Percentiles rank a stretch among this genome's conserved stretches.
Conservation (phyloP, 1,284 basidiomycete genomes). For the Laetiporus sulphureus region DNA sequence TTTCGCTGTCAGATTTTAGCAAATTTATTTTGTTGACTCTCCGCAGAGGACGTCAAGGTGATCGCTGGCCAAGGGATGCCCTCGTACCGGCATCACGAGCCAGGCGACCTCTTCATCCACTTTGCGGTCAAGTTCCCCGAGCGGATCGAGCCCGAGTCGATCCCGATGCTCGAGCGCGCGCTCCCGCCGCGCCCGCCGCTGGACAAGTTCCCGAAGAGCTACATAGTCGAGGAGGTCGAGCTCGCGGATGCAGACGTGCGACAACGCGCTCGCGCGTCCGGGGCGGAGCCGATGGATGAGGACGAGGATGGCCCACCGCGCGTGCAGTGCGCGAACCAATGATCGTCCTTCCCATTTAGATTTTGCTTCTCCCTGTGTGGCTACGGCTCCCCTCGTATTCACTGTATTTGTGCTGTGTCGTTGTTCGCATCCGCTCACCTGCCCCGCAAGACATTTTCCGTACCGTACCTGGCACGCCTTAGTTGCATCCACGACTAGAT, state of each 20-base stretch:
- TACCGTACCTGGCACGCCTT: slow-evolving; percentile 3
- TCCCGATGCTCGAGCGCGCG: slow-evolving; percentile 80
- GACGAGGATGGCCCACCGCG: slow-evolving; percentile 78
- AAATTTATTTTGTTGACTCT: too few relatives aligned
- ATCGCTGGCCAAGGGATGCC: slow-evolving; percentile 98
- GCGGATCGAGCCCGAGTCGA: slow-evolving; percentile 59
- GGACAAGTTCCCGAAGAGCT: slow-evolving; percentile 62
- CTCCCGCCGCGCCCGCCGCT: slow-evolving; percentile 76
- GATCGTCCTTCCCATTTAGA: slow-evolving; percentile 22
- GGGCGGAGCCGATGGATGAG: slow-evolving; percentile 68
- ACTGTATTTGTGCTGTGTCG: not conserved
- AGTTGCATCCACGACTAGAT: not conserved
- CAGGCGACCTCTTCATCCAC: slow-evolving; percentile 90
- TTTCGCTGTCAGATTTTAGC: too few relatives aligned
- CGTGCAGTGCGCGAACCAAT: slow-evolving; percentile 83
- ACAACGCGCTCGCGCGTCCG: slow-evolving; percentile 50
- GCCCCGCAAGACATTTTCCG: slow-evolving; percentile 1
- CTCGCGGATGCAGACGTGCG: slow-evolving; percentile 81
- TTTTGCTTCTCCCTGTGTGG: too few relatives aligned
- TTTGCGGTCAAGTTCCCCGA: slow-evolving; percentile 91
- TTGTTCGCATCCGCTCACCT: not conserved
- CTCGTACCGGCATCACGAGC: slow-evolving; percentile 94
- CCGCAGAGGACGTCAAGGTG: slow-evolving; percentile 80
- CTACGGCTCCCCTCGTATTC: not conserved
- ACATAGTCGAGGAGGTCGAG: slow-evolving; percentile 81